These are phyloP conservation scores for Zygoascus meyerae DNA, from an alignment of 1,139 yeast species.

Conservation along the genomic window DNA sequence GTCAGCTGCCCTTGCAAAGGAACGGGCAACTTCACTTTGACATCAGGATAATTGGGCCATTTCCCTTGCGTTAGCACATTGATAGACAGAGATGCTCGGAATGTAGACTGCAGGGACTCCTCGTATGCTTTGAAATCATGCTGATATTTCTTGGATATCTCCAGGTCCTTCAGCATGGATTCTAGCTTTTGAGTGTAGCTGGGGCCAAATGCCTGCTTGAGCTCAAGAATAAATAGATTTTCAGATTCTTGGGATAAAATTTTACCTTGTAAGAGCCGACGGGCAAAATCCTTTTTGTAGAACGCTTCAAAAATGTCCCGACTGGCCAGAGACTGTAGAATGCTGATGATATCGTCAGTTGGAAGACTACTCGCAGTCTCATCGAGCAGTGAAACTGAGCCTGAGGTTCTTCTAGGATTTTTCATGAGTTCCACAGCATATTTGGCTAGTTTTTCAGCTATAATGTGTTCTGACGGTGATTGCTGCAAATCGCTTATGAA, in stretches of 20 bases:
- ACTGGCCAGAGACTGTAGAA: constrained; percentile 27
- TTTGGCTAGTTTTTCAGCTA: constrained; percentile 30
- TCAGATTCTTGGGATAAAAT: constrained; percentile 29
- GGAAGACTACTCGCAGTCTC: constrained; percentile 7
- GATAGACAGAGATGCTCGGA: constrained; percentile 23
- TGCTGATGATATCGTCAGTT: constrained; percentile 7
- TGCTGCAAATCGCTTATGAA: neutral
- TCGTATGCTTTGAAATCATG: constrained; percentile 21
- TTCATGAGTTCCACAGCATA: constrained; percentile 32
- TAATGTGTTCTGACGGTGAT: neutral
- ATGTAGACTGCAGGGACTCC: neutral
- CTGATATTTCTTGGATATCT: constrained; percentile 22
- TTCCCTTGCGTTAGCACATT: constrained; percentile 29
- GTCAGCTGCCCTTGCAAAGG: constrained; percentile 22
- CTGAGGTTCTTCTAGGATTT: neutral
- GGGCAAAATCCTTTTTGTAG: constrained; percentile 36
- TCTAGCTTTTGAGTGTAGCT: constrained; percentile 29
- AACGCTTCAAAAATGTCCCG: constrained; percentile 34
- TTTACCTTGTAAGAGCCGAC: constrained; percentile 32
- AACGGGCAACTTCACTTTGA: constrained; percentile 27
- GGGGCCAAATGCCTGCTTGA: constrained; percentile 33
- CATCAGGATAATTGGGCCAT: constrained; percentile 34
- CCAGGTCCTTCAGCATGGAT: constrained; percentile 36
- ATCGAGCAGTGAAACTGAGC: no score
- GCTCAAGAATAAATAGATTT: constrained; percentile 23